These are phyloP conservation scores for Thecaphora thlaspeos DNA, from an alignment of 1,284 basidiomycete genomes.

Conservation along the genomic window DNA sequence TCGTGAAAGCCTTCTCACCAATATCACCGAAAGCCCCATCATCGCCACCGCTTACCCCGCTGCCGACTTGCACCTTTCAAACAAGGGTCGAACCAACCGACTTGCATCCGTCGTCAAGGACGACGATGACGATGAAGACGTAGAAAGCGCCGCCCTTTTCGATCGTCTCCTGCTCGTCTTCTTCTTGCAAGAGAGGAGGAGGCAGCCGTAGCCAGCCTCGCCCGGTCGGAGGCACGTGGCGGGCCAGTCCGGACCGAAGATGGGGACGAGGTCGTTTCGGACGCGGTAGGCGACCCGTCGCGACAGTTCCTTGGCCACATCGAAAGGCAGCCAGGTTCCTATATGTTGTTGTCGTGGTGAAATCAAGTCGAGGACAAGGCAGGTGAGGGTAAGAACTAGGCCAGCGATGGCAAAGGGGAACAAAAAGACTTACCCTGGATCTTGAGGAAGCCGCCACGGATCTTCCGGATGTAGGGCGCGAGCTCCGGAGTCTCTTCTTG, in stretches of 20 bases:
- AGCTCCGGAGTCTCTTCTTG: conserved; percentile 26
- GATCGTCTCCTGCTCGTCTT: background rate
- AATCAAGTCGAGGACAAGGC: no score
- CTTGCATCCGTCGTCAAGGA: no score
- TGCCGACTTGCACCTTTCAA: no score
- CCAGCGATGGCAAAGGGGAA: background rate
- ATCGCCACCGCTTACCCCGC: no score
- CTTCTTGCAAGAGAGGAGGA: conserved; percentile 1
- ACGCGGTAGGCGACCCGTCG: conserved; percentile 39
- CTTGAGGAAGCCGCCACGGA: conserved; percentile 41
- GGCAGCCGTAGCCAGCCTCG: conserved; percentile 29
- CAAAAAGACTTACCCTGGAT: conserved; percentile 19
- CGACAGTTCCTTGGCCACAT: conserved; percentile 33
- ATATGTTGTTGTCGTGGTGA: no score
- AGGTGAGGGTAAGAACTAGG: background rate
- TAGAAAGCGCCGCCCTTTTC: no score
- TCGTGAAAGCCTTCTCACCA: no score
- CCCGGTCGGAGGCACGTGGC: conserved; percentile 27
- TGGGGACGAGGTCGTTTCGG: conserved; percentile 32
- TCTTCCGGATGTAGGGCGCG: conserved; percentile 30
- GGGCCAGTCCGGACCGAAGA: conserved; percentile 39
- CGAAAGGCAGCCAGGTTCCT: conserved; percentile 38
- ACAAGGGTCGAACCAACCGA: no score
- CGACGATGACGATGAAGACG: no score
- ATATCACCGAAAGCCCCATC: no score